Evolutionary conservation across 2,329 filamentous ascomycete genomes (phyloP).

Genomic region (Penicillium brevicompactum): DNA sequence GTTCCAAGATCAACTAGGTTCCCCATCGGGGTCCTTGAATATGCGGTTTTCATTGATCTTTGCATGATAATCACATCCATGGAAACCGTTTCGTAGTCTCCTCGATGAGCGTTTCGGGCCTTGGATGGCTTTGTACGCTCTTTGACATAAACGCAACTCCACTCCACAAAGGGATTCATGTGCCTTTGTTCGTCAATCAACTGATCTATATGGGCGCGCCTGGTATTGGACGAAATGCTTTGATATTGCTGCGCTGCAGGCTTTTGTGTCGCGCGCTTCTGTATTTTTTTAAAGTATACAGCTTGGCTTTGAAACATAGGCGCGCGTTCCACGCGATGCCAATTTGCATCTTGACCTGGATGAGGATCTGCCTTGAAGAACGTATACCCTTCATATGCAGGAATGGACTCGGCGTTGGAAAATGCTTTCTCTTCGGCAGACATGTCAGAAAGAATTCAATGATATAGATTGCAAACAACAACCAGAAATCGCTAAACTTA

Average conservation of each 20-base stretch:
- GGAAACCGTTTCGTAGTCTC: slow-evolving; percentile 34
- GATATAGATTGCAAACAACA: background rate
- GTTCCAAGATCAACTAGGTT: slow-evolving; percentile 9
- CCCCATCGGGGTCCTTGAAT: slow-evolving; percentile 16
- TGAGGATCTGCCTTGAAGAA: slow-evolving; percentile 35
- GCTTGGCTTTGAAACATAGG: slow-evolving; percentile 35
- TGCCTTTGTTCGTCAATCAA: slow-evolving; percentile 37
- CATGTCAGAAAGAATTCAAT: background rate
- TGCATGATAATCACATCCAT: slow-evolving; percentile 40
- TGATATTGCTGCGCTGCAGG: slow-evolving; percentile 33
- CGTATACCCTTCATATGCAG: slow-evolving; percentile 37
- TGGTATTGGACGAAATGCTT: slow-evolving; percentile 25
- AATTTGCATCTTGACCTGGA: slow-evolving; percentile 33
- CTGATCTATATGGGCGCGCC: slow-evolving; percentile 37
- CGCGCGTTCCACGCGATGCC: slow-evolving; percentile 32
- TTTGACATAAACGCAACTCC: slow-evolving; percentile 42
- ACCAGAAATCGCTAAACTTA: background rate
- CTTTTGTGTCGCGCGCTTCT: slow-evolving; percentile 31
- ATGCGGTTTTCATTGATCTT: slow-evolving; percentile 23
- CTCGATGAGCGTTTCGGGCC: slow-evolving; percentile 27
- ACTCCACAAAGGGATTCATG: slow-evolving; percentile 35
- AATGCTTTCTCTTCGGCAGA: background rate
- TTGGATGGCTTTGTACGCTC: slow-evolving; percentile 30
- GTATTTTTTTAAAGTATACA: slow-evolving; percentile 33
- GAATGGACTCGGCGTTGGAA: slow-evolving; percentile 1